Evolutionary conservation across 2,329 filamentous ascomycete species (phyloP).

Genomic region (Colletotrichum scovillei): DNA sequence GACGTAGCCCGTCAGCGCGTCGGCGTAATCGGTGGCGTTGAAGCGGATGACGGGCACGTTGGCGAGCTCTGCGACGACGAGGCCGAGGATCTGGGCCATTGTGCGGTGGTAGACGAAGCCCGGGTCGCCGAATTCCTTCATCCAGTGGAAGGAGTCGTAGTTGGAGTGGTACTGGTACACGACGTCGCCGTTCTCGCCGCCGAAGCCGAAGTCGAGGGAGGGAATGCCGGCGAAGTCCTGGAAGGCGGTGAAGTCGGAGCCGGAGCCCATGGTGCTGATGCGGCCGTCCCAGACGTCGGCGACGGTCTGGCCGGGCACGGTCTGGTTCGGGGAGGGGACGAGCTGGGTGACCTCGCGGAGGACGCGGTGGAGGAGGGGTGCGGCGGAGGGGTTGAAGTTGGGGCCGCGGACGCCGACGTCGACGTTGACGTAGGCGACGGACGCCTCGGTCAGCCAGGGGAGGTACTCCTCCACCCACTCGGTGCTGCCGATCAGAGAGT

Average conservation of each 20-base stretch:
- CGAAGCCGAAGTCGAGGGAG: constrained; percentile 73
- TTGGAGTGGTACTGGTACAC: constrained; percentile 91
- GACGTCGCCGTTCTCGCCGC: constrained; percentile 53
- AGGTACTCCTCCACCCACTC: constrained; percentile 95
- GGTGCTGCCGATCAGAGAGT: constrained; percentile 86
- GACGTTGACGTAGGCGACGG: constrained; percentile 87
- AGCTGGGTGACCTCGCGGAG: constrained; percentile 73
- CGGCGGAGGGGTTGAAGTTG: constrained; percentile 72
- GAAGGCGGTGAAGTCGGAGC: constrained; percentile 81
- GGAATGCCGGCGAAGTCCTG: constrained; percentile 78
- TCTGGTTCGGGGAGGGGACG: constrained; percentile 81
- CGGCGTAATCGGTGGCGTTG: constrained; percentile 73
- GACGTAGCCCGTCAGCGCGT: constrained; percentile 64
- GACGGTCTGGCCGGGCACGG: constrained; percentile 76
- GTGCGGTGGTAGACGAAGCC: constrained; percentile 74
- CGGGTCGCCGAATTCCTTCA: constrained; percentile 81
- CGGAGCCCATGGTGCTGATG: constrained; percentile 76
- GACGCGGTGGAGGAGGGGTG: constrained; percentile 80
- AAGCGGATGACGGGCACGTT: constrained; percentile 73
- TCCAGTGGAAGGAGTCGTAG: constrained; percentile 92
- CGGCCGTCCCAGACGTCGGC: constrained; percentile 73
- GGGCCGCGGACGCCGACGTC: constrained; percentile 79
- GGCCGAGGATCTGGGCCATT: constrained; percentile 73
- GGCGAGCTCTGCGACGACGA: constrained; percentile 70
- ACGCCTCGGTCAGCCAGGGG: constrained; percentile 79